A percentile compares a stretch with the other conserved stretches of the same genome.
These are phyloP conservation scores for Botrytis tulipae DNA, from an alignment of 2,329 filamentous ascomycete species.

Conservation along the genomic window DNA sequence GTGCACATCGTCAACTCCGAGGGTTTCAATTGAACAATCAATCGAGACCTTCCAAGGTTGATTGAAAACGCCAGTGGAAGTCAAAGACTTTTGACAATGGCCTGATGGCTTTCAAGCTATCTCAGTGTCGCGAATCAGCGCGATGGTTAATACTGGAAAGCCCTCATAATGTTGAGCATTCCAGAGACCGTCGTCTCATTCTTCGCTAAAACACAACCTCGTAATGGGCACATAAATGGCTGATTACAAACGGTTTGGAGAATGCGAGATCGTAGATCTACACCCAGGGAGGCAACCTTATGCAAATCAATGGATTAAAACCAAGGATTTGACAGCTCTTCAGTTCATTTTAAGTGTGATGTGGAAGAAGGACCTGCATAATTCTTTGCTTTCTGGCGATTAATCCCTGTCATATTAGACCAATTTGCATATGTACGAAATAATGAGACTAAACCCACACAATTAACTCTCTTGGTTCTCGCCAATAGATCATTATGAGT, in stretches of 20 bases:
- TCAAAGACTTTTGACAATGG: neutral
- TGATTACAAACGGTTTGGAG: conserved; percentile 9
- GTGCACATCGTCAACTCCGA: neutral
- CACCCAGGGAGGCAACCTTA: conserved; percentile 14
- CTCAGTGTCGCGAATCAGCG: neutral
- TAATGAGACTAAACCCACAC: conserved; percentile 19
- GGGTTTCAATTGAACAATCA: conserved; percentile 6
- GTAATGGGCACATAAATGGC: conserved; percentile 2
- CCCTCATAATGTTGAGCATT: conserved; percentile 14
- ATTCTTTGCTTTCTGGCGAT: conserved; percentile 1
- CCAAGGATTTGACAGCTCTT: neutral
- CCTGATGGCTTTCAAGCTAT: conserved; percentile 5
- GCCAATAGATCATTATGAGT: conserved; percentile 18
- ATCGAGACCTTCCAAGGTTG: neutral
- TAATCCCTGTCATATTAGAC: conserved; percentile 16
- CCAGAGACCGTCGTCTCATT: conserved; percentile 13
- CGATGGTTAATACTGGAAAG: neutral
- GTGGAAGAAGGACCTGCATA: conserved; percentile 17
- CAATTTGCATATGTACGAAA: conserved; percentile 19
- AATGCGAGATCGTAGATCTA: conserved; percentile 18
- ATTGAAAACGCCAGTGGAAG: neutral
- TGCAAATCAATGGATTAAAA: conserved; percentile 9
- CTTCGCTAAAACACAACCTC: conserved; percentile 15
- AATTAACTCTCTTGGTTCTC: neutral
- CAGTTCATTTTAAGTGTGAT: neutral